Evolutionary conservation across 768 basidiomycete genomes (phyloP).

Genomic region (Auriscalpium microsporum): DNA sequence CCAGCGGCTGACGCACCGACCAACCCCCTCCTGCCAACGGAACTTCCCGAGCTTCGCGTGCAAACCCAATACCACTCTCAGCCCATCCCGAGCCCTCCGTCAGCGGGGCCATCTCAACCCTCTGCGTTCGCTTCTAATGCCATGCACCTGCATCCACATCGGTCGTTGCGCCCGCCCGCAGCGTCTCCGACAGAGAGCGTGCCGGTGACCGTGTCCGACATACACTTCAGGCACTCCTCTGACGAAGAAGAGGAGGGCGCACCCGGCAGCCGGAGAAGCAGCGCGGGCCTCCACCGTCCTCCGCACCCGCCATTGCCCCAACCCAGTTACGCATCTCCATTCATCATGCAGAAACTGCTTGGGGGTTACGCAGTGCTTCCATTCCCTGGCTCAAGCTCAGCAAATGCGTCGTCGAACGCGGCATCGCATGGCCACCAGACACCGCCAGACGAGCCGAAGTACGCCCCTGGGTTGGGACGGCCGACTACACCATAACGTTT

Average conservation of each 20-base stretch:
- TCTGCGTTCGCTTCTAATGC: slow-evolving; percentile 1
- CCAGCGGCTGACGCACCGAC: not conserved
- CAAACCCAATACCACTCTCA: slow-evolving; percentile 2
- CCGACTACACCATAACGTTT: too few species aligned
- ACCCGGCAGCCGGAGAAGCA: slow-evolving; percentile 17
- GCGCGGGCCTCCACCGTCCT: slow-evolving; percentile 16
- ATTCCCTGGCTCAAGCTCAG: too few species aligned
- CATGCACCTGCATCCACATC: slow-evolving; percentile 17
- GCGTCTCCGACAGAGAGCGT: slow-evolving; percentile 28
- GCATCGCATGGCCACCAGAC: not conserved
- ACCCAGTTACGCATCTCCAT: slow-evolving; percentile 18
- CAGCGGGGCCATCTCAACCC: not conserved
- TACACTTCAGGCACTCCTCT: slow-evolving; percentile 28
- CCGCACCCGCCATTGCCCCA: slow-evolving; percentile 20
- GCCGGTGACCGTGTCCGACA: slow-evolving; percentile 27
- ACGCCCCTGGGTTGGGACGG: not conserved
- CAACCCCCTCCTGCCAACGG: not conserved
- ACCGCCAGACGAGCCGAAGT: not conserved
- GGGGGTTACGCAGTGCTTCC: slow-evolving; percentile 10
- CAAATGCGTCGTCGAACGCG: too few species aligned
- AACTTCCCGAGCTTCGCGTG: slow-evolving; percentile 6
- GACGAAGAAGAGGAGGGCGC: slow-evolving; percentile 18
- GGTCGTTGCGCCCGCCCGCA: slow-evolving; percentile 6
- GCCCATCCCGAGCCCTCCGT: not conserved
- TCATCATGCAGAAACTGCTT: slow-evolving; percentile 27